Conservation (phyloP, 2,329 filamentous ascomycete genomes). For the Ilyonectria destructans region DNA sequence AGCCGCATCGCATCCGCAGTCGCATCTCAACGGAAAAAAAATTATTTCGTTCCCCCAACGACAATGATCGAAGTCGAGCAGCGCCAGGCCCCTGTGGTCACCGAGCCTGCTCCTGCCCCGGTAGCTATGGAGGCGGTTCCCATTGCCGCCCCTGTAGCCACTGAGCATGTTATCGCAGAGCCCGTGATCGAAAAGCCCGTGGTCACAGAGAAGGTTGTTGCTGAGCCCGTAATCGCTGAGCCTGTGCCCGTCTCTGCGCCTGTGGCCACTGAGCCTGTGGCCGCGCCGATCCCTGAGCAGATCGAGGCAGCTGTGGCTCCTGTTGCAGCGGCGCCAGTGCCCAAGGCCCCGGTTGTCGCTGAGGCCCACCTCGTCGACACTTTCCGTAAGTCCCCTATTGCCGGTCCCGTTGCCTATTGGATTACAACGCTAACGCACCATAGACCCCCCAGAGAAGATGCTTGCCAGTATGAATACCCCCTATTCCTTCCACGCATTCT, state of each 20-base stretch:
- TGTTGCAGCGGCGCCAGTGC: conserved; percentile 35
- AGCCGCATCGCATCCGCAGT: conserved; percentile 40
- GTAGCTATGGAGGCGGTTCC: conserved; percentile 37
- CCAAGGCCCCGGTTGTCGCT: conserved; percentile 74
- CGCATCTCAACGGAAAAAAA: conserved; percentile 41
- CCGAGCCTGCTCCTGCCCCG: conserved; percentile 35
- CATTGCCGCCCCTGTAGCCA: conserved; percentile 36
- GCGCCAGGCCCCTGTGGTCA: conserved; percentile 35
- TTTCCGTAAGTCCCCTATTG: conserved; percentile 68
- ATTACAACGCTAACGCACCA: conserved; percentile 40
- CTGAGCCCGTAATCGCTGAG: conserved; percentile 12
- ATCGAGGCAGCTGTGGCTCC: conserved; percentile 4
- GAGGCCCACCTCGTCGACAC: conserved; percentile 86
- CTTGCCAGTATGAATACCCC: conserved; percentile 71
- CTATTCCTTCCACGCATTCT: conserved; percentile 29
- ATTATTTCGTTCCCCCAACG: conserved; percentile 30
- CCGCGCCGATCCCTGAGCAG: conserved; percentile 6
- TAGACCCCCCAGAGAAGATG: conserved; percentile 78
- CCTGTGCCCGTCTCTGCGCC: conserved; percentile 14
- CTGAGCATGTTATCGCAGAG: conserved; percentile 1
- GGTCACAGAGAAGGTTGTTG: neutral
- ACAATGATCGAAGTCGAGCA: conserved; percentile 49
- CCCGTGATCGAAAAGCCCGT: neutral
- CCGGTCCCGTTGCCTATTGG: conserved; percentile 4
- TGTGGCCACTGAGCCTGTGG: conserved; percentile 18